phyloP scores from a whole-genome alignment of 176 grass and related monocot genomes.

The Carex littledalei region DNA sequence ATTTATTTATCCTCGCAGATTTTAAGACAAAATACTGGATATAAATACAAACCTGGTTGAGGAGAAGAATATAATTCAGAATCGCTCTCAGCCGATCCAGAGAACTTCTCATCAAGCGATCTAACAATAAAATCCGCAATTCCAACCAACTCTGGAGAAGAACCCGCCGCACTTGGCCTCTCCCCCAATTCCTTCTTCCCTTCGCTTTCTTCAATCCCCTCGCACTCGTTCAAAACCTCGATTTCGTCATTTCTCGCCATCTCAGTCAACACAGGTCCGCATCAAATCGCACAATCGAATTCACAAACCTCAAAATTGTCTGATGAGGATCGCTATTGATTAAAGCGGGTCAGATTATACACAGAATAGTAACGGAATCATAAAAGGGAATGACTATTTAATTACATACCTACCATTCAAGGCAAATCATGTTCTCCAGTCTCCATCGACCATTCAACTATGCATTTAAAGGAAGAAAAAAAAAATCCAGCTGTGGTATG shows the following conservation, averaged over 20 bases:
- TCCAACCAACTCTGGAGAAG: conserved; percentile 38
- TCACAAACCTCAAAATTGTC: not conserved
- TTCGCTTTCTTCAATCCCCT: conserved; percentile 18
- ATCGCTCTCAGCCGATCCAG: conserved; percentile 37
- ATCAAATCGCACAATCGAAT: conserved; percentile 2
- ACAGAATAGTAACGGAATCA: not conserved
- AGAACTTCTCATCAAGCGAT: conserved; percentile 53
- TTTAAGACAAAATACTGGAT: not conserved
- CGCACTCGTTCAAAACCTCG: conserved; percentile 30
- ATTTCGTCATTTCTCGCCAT: conserved; percentile 47
- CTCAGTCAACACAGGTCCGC: not conserved
- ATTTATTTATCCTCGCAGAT: not conserved
- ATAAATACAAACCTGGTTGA: conserved; percentile 24
- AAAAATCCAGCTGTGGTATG: not conserved
- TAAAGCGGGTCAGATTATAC: not conserved
- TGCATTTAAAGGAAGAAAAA: not conserved
- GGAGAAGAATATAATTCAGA: conserved; percentile 10
- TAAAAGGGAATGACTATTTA: not conserved
- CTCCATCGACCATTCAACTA: conserved; percentile 11
- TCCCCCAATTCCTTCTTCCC: conserved; percentile 24
- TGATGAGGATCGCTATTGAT: not conserved
- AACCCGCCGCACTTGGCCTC: not conserved
- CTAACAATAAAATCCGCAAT: conserved; percentile 50
- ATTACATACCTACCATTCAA: conserved; percentile 11
- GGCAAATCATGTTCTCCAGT: not conserved